Percentiles rank a stretch among this genome's conserved stretches.
These are phyloP conservation scores for Solanum etuberosum DNA, from an alignment of 257 asterid species.

Conservation along the genomic window DNA sequence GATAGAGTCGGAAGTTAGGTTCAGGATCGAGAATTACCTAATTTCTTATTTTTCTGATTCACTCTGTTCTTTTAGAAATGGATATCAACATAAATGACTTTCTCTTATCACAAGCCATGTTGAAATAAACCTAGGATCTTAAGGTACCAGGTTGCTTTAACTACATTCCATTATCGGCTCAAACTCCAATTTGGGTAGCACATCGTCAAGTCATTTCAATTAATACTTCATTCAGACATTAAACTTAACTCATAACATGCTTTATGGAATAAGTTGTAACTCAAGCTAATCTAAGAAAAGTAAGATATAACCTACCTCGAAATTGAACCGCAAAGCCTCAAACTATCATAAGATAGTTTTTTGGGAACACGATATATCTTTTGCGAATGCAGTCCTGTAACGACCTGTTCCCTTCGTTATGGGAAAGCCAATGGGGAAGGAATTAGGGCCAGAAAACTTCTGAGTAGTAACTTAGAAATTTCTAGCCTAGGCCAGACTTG, in stretches of 20 bases:
- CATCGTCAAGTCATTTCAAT: background rate
- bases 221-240: background rate
- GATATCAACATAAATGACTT: background rate
- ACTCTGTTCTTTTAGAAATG: no score
- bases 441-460: no score
- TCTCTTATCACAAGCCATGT: background rate
- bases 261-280: background rate
- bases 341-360: no score
- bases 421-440: no score
- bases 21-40: background rate
- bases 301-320: no score
- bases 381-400: no score
- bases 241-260: background rate
- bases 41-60: background rate
- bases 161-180: background rate
- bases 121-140: background rate
- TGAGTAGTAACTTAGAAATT: no score
- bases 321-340: background rate
- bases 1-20: background rate
- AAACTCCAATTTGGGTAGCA: background rate
- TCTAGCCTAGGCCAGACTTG: no score
- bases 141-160: background rate
- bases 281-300: background rate
- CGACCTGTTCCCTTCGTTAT: no score
- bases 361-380: no score